Percentiles rank a stretch among this genome's conserved stretches.
phyloP scores from a whole-genome alignment of 129 eudicot species.

The Gnaphalium uliginosum region DNA sequence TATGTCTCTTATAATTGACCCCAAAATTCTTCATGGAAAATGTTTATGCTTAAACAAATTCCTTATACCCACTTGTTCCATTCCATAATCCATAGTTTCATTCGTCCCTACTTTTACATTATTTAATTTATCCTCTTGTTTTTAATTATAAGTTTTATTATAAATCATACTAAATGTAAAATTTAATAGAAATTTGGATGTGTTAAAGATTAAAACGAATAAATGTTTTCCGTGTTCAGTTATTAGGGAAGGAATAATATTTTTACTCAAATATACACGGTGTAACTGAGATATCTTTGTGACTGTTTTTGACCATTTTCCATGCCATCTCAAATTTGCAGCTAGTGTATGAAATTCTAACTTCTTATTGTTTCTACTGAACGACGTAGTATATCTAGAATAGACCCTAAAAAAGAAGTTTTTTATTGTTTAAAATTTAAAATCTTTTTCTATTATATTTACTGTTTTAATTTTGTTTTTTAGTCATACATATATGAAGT shows the following conservation, averaged over 20 bases:
- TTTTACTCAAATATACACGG: too few relatives aligned
- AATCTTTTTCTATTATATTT: too few relatives aligned
- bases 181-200: background rate
- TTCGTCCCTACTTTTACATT: constrained; percentile 10
- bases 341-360: too few relatives aligned
- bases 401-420: too few relatives aligned
- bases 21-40: background rate
- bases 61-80: constrained; percentile 7
- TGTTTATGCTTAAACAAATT: constrained; percentile 7
- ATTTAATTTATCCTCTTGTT: background rate
- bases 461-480: background rate
- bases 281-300: too few relatives aligned
- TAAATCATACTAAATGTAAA: background rate
- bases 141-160: background rate
- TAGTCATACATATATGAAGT: constrained; percentile 6
- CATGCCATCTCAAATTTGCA: too few relatives aligned
- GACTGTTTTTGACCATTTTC: too few relatives aligned
- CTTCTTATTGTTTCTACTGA: too few relatives aligned
- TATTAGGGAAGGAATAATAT: too few relatives aligned
- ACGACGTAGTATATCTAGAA: too few relatives aligned
- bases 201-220: background rate
- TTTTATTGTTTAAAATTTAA: too few relatives aligned
- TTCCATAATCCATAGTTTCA: constrained; percentile 3
- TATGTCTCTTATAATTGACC: background rate
- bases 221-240: too few relatives aligned